Evolutionary conservation across 2,329 filamentous ascomycete genomes (phyloP).

Genomic region (Clarireedia homoeocarpa): DNA sequence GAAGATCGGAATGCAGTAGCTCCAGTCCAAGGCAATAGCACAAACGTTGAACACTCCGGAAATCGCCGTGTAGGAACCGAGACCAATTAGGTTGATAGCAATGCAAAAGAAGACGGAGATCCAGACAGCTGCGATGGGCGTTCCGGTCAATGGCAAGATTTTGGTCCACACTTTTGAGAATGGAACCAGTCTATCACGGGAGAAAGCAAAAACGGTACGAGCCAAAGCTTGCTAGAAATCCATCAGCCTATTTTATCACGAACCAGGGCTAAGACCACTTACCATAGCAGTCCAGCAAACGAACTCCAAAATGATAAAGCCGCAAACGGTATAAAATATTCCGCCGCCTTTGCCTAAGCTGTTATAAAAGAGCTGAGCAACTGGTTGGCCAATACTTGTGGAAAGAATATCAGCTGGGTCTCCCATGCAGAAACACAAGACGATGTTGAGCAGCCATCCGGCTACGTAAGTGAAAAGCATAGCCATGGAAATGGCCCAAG

Average conservation of each 20-base stretch:
- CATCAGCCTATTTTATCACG: constrained; percentile 33
- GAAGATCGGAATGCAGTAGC: constrained; percentile 47
- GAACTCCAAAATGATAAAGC: constrained; percentile 51
- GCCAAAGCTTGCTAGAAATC: constrained; percentile 35
- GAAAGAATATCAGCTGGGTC: constrained; percentile 35
- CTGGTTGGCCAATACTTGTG: constrained; percentile 42
- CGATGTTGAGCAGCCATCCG: constrained; percentile 51
- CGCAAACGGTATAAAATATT: constrained; percentile 43
- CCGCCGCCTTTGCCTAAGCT: constrained; percentile 44
- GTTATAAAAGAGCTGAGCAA: constrained; percentile 51
- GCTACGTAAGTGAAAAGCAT: constrained; percentile 48
- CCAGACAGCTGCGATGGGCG: constrained; percentile 54
- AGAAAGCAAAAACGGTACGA: constrained; percentile 49
- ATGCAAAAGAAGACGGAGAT: constrained; percentile 46
- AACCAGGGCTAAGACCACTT: constrained; percentile 32
- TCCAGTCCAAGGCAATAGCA: constrained; percentile 47
- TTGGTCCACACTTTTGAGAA: constrained; percentile 50
- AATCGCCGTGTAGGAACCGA: constrained; percentile 47
- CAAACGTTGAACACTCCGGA: constrained; percentile 46
- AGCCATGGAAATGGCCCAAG: constrained; percentile 48
- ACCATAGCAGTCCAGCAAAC: constrained; percentile 48
- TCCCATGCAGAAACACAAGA: constrained; percentile 47
- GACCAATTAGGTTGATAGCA: constrained; percentile 49
- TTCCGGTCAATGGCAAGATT: constrained; percentile 45
- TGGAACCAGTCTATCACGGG: constrained; percentile 47